These are phyloP conservation scores for Coleophoma crateriformis DNA, from an alignment of 2,329 filamentous ascomycete species.

Conservation along the genomic window DNA sequence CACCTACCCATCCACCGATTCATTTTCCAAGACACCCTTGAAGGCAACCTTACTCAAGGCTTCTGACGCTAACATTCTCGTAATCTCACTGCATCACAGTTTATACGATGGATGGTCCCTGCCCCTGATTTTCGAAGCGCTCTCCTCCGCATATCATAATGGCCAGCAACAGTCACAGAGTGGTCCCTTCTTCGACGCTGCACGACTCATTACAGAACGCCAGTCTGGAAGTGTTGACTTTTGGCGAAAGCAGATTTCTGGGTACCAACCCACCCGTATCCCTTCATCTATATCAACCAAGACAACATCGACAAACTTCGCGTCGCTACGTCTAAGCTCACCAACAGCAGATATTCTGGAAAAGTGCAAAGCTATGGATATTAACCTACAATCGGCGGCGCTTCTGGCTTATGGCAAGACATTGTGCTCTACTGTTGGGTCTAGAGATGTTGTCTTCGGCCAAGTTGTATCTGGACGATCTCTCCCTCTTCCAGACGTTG, in stretches of 20 bases:
- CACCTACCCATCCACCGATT: background rate
- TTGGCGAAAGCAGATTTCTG: background rate
- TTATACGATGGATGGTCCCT: constrained; percentile 5
- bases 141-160: background rate
- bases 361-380: background rate
- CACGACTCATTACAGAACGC: background rate
- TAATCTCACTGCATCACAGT: constrained; percentile 3
- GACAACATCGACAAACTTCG: background rate
- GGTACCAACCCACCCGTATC: background rate
- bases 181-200: background rate
- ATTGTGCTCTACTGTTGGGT: constrained; percentile 56
- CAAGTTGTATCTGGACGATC: constrained; percentile 74
- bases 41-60: background rate
- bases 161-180: background rate
- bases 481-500: constrained; percentile 60
- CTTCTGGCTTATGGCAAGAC: constrained; percentile 50
- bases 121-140: background rate
- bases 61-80: background rate
- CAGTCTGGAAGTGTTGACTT: background rate
- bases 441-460: constrained; percentile 62
- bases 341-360: background rate
- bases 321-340: background rate
- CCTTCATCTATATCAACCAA: background rate
- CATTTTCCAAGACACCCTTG: background rate
- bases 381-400: background rate